These are phyloP conservation scores for Cyclostephanos tholiformis DNA, from an alignment of 108 stramenopile species.

Conservation along the genomic window DNA sequence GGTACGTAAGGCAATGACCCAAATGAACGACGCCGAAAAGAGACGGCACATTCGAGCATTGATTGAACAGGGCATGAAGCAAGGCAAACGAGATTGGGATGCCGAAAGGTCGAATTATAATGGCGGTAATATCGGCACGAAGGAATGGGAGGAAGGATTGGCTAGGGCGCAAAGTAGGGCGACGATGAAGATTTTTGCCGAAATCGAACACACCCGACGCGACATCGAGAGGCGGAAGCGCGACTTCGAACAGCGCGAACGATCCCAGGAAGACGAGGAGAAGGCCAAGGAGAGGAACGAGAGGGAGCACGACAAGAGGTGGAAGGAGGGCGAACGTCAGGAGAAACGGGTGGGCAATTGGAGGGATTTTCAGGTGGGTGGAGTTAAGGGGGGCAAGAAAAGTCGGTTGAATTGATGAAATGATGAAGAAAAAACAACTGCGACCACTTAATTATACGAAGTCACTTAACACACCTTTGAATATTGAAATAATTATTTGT, in stretches of 20 bases:
- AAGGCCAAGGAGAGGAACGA: constrained; percentile 66
- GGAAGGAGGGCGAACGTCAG: constrained; percentile 76
- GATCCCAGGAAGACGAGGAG: constrained; percentile 86
- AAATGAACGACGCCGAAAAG: constrained; percentile 64
- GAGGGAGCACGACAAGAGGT: constrained; percentile 73
- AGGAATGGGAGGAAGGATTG: constrained; percentile 31
- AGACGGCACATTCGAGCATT: constrained; percentile 59
- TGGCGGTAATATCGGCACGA: not conserved
- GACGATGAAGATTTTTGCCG: constrained; percentile 83
- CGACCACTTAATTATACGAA: no score
- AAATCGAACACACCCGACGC: constrained; percentile 76
- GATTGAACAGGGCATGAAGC: constrained; percentile 75
- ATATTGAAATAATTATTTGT: no score
- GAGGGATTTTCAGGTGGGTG: constrained; percentile 71
- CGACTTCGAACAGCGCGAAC: constrained; percentile 74
- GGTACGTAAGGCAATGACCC: constrained; percentile 74
- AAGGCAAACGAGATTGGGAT: constrained; percentile 65
- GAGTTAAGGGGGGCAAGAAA: constrained; percentile 17
- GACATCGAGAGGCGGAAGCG: constrained; percentile 79
- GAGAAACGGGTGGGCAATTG: constrained; percentile 91
- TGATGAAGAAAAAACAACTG: no score
- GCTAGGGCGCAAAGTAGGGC: constrained; percentile 59
- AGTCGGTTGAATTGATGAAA: not conserved
- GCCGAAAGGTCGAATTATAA: constrained; percentile 21
- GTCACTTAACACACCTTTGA: no score